A percentile compares a stretch with the other conserved stretches of the same genome.
These are phyloP conservation scores for Lolium rigidum DNA, from an alignment of 176 grass and related monocot species.

Conservation along the genomic window DNA sequence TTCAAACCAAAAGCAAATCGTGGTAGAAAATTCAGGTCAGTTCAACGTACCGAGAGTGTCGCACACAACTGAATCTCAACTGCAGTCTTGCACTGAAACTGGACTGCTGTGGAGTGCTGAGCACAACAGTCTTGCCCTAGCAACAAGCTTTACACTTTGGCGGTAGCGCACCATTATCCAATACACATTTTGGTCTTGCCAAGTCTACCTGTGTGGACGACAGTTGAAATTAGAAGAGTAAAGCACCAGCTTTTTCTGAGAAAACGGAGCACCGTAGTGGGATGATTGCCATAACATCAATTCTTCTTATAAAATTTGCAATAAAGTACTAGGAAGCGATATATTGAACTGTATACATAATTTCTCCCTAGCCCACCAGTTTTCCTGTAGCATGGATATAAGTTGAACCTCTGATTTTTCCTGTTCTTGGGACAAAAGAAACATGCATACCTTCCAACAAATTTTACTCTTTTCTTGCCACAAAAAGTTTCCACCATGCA, in stretches of 20 bases:
- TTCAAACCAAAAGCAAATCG: not conserved
- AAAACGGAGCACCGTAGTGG: not conserved
- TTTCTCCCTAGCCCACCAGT: not conserved
- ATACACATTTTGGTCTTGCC: not conserved
- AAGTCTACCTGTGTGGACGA: not conserved
- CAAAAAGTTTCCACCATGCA: not conserved
- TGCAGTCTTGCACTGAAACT: not conserved
- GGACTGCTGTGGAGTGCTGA: not conserved
- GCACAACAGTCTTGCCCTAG: conserved; percentile 21
- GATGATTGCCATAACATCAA: not conserved
- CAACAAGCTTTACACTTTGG: conserved; percentile 11
- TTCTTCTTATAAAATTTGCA: not conserved
- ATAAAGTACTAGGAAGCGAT: not conserved
- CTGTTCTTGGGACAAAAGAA: conserved; percentile 13
- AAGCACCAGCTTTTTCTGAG: not conserved
- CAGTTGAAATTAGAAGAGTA: conserved; percentile 29
- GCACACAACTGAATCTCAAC: not conserved
- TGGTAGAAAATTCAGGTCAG: not conserved
- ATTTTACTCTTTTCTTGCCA: conserved; percentile 1
- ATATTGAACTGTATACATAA: not conserved
- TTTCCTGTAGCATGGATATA: not conserved
- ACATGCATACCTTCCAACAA: not conserved
- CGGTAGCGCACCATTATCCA: conserved; percentile 28
- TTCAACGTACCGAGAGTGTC: not conserved
- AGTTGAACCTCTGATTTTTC: not conserved